Conservation (phyloP, 352 stramenopile genomes). For the Globisporangium megalacanthum region DNA sequence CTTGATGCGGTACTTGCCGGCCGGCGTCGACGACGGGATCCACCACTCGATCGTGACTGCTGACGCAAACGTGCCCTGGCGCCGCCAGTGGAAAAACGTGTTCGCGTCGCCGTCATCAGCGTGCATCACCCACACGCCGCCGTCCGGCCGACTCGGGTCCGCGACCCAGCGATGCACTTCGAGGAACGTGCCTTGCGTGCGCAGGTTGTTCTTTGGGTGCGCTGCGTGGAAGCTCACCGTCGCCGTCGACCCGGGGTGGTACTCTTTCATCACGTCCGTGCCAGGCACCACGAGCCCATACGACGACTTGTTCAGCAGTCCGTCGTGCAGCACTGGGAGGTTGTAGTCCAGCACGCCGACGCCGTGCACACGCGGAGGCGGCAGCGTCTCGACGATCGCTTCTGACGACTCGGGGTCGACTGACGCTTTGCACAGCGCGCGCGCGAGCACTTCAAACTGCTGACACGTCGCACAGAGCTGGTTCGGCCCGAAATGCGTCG, state of each 20-base stretch:
- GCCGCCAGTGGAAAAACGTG: constrained; percentile 75
- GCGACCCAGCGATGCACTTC: constrained; percentile 69
- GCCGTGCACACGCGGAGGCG: constrained; percentile 48
- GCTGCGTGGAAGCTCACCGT: constrained; percentile 63
- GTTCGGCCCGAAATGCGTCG: constrained; percentile 85
- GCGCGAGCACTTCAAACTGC: constrained; percentile 66
- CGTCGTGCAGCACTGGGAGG: constrained; percentile 67
- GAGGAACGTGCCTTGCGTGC: constrained; percentile 70
- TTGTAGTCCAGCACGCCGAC: constrained; percentile 72
- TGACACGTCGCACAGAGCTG: constrained; percentile 75
- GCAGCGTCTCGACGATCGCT: constrained; percentile 19
- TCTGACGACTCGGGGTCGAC: constrained; percentile 8
- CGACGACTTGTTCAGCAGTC: constrained; percentile 25
- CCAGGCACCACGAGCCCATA: constrained; percentile 56
- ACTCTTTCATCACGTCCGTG: constrained; percentile 34
- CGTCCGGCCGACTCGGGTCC: constrained; percentile 24
- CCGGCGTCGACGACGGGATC: constrained; percentile 38
- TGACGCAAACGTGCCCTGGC: constrained; percentile 62
- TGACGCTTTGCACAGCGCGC: constrained; percentile 13
- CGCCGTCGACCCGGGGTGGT: constrained; percentile 40
- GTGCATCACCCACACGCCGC: constrained; percentile 64
- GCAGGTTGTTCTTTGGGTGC: constrained; percentile 80
- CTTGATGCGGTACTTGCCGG: constrained; percentile 68
- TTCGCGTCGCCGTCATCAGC: constrained; percentile 68
- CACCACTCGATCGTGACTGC: constrained; percentile 67